Percentiles rank a stretch among this genome's conserved stretches.
Conservation (phyloP, 257 asterid species). For the Craterostigma plantagineum region DNA sequence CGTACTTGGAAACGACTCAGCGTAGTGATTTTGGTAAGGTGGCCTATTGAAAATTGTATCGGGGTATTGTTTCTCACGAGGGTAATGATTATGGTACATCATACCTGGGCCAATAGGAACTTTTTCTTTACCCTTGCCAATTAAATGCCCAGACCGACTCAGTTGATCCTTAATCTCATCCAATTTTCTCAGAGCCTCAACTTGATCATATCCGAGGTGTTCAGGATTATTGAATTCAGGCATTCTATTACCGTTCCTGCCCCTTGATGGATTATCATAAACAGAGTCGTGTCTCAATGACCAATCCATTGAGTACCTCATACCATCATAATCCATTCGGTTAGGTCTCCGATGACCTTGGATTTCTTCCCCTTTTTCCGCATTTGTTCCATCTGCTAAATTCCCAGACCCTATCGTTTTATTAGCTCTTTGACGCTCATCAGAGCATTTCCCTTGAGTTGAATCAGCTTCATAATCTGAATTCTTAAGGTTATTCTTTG, state of each 20-base stretch:
- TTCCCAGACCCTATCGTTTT: constrained; percentile 11
- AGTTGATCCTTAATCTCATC: constrained; percentile 49
- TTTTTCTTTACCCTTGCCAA: constrained; percentile 35
- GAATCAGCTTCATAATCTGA: constrained; percentile 7
- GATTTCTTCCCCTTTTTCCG: constrained; percentile 9
- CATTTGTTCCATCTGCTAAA: constrained; percentile 10
- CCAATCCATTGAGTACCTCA: constrained; percentile 16
- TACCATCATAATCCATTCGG: constrained; percentile 14
- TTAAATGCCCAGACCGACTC: constrained; percentile 32
- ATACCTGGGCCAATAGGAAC: constrained; percentile 22
- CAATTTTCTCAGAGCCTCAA: constrained; percentile 44
- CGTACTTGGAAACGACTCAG: constrained; percentile 21
- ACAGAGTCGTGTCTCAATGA: constrained; percentile 16
- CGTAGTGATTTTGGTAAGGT: constrained; percentile 19
- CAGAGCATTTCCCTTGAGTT: constrained; percentile 15
- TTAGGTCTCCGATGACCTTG: constrained; percentile 14
- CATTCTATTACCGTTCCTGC: neutral
- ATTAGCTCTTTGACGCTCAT: constrained; percentile 14
- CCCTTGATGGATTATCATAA: constrained; percentile 11
- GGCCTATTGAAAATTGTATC: constrained; percentile 25
- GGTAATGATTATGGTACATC: constrained; percentile 28
- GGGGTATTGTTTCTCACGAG: constrained; percentile 18
- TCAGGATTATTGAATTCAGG: constrained; percentile 18
- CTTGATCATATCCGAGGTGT: constrained; percentile 31
- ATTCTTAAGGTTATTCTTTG: constrained; percentile 7